Base-by-base conservation (phyloP, 1,139 yeast genomes). In the Tardiomyces depauwii region DNA sequence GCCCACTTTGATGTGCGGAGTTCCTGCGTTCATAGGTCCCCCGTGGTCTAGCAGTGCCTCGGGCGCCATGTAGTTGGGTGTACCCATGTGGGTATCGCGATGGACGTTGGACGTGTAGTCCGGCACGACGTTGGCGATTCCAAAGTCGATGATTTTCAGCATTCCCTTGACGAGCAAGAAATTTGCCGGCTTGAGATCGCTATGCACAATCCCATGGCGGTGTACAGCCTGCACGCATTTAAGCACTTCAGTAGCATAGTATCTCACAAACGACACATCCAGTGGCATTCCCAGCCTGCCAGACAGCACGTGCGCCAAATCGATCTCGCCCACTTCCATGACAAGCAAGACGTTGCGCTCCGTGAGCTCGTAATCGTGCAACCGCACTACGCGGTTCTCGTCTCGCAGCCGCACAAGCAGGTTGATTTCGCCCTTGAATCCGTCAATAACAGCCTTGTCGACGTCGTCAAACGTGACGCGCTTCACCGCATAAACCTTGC, bases 21-120 rank as follows among this genome's bases (percentile, higher is more conserved):
- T 13, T 10, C 19, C n/a, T 3, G 18, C 19, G n/a, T 18, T 36
- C 19, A 18, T 16, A 5, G 36, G 36, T 4, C 36, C 36, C 3
- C 36, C 19, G 14, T 40, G 30, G 61, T 82, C 95, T 41, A 82
- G 72, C 47, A 89, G 68, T 0, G 97, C 87, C 62, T 91, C 98
- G 0, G 98, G 98, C 0, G 98, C 96, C 98, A 91, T 91, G 62
- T 91, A 91, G 62, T 85, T 87, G 2, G 96, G 96, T 0, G 98
- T 91, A 2, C 98, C 98, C 48, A 88, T 83, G 61, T 87, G 96
- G 6, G 88, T 78, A 51, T 87, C 95, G 48, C 97, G 74, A 60
- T 89, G 91, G 19, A 91, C 78, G 57, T 91, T 91, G 28, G 85
- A 80, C 0, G 98, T 91, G 58, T 87, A 87, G 47, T 89, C 96